These are phyloP conservation scores for Triglochin maritima DNA, from an alignment of 106 monocot species.

Conservation along the genomic window DNA sequence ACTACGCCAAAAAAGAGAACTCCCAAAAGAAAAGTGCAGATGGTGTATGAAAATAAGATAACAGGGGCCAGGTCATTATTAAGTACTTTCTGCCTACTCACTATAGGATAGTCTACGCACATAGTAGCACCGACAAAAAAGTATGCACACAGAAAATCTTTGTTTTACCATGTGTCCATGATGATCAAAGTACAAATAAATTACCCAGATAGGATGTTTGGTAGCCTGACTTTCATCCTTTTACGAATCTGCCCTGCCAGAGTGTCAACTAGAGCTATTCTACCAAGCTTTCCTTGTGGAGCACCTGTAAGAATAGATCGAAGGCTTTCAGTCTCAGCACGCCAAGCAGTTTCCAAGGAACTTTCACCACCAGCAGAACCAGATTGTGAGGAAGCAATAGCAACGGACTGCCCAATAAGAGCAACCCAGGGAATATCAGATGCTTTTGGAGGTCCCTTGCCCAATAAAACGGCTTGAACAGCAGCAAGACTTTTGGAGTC, in stretches of 20 bases:
- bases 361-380: slow-evolving; percentile 69
- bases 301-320: slow-evolving; percentile 71
- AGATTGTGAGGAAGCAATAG: slow-evolving; percentile 86
- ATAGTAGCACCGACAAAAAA: too few relatives aligned
- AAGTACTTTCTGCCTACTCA: too few relatives aligned
- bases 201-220: slow-evolving; percentile 81
- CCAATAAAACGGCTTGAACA: slow-evolving; percentile 60
- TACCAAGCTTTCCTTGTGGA: slow-evolving; percentile 79
- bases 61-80: too few relatives aligned
- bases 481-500: slow-evolving; percentile 66
- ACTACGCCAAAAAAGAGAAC: too few relatives aligned
- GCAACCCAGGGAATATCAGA: slow-evolving; percentile 88
- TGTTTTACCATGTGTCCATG: too few relatives aligned
- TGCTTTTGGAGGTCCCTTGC: slow-evolving; percentile 63
- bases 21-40: too few relatives aligned
- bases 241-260: slow-evolving; percentile 77
- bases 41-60: too few relatives aligned
- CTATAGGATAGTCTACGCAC: too few relatives aligned
- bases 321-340: slow-evolving; percentile 78
- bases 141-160: too few relatives aligned
- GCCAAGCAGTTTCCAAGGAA: slow-evolving; percentile 87
- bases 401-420: slow-evolving; percentile 77
- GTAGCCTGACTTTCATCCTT: slow-evolving; percentile 83
- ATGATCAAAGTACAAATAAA: too few relatives aligned
- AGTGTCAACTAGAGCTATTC: slow-evolving; percentile 77